Base-by-base conservation (phyloP, 1,139 yeast genomes). In the Kurtzmaniella quercitrusa region DNA sequence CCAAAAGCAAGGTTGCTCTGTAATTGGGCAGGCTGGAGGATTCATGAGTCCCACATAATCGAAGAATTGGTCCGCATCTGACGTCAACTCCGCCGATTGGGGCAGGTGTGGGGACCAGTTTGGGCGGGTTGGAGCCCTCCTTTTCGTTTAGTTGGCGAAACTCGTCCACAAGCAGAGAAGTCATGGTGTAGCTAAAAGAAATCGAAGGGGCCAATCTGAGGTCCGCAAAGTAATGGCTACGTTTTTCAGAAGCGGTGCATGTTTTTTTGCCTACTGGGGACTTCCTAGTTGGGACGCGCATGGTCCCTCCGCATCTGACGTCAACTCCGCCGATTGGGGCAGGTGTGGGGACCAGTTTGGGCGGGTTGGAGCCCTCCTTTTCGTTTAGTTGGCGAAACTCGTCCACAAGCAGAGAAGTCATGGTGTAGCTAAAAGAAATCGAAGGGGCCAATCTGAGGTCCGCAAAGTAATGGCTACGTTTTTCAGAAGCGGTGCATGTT, bases 31-130 rank as follows among this genome's bases (percentile, higher is more conserved):
- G 46, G 1, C 68, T 67, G 14, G 25, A 21, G 24, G 74, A 61
- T 50, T 75, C 80, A 34, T 75, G 68, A 49, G 84, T 77, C 3
- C 86, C 90, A 46, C 79, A 66, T 44, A 84, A 75, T 47, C 93
- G 70, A 46, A 90, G 65, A 33, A 83, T 68, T 0, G 97, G 97
- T 1, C 97, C 97, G 59, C 93, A 85, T 48, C 73, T 68, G 41
- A 83, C 70, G 42, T 77, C 71, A n/a, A 78, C 55, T 3, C 56
- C 66, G 6, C 58, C 64, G 27, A 66, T 48, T 17, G 61, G 60
- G 12, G 59, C 60, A 3, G 57, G 57, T 12, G 40, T 46, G 1
- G 74, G 74, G 34, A 56, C 50, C 18, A 53, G 51, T 10, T 55
- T 54, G 6, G 73, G 71, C 12, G 45, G 44, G 14, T 31, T 29